phyloP scores from a whole-genome alignment of 805 yeast species.

The Candida bentonensis region DNA sequence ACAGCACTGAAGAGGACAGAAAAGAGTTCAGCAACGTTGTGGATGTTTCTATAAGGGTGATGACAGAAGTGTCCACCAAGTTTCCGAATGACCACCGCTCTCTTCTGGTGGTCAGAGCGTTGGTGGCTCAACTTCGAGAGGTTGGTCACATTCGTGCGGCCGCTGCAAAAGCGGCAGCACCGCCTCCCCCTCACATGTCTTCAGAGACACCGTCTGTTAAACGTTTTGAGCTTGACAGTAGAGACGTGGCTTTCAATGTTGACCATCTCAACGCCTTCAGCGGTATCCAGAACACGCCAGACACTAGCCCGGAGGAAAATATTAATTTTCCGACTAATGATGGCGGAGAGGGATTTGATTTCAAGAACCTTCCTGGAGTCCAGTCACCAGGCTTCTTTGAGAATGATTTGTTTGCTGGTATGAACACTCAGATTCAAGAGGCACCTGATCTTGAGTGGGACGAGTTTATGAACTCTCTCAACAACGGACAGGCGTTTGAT shows the following conservation, averaged over 20 bases:
- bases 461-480: constrained; percentile 7
- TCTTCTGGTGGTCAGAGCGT: constrained; percentile 7
- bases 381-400: constrained; percentile 6
- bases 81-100: constrained; percentile 7
- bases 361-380: background rate
- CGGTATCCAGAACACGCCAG: background rate
- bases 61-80: constrained; percentile 5
- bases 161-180: background rate
- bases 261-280: constrained; percentile 2
- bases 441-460: constrained; percentile 14
- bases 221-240: constrained; percentile 8
- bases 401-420: too few species aligned
- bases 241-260: constrained; percentile 7
- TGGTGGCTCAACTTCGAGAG: constrained; percentile 9
- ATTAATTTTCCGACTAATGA: constrained; percentile 7
- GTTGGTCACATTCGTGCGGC: constrained; percentile 6
- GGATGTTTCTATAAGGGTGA: constrained; percentile 4
- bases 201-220: constrained; percentile 1
- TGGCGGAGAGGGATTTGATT: background rate
- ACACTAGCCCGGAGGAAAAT: constrained; percentile 1
- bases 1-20: constrained; percentile 5
- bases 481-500: background rate
- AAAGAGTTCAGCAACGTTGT: constrained; percentile 5
- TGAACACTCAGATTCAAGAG: too few species aligned
- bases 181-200: background rate